A percentile compares a stretch with the other conserved stretches of the same genome.
These are phyloP conservation scores for Rhynchospora tenuis DNA, from an alignment of 176 grass and related monocot genomes.

Conservation along the genomic window DNA sequence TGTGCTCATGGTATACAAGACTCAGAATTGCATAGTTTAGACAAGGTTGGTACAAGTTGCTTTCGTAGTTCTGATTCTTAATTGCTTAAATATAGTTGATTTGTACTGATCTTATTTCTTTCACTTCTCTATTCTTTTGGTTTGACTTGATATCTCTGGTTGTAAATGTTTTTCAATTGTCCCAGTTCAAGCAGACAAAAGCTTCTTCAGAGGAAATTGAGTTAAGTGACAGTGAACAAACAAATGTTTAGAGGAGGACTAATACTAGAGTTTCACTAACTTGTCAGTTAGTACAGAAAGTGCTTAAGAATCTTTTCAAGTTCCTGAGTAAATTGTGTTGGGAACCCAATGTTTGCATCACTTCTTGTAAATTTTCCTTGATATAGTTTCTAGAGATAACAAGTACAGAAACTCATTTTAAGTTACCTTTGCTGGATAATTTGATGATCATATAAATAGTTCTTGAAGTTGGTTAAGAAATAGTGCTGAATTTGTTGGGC, in stretches of 20 bases:
- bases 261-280: constrained; percentile 67
- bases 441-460: background rate
- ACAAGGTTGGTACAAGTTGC: too few species aligned
- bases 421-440: background rate
- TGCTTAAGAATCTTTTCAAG: constrained; percentile 76
- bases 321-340: constrained; percentile 31
- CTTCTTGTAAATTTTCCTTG: background rate
- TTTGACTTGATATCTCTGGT: background rate
- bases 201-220: constrained; percentile 6
- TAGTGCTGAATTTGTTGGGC: background rate
- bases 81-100: too few species aligned
- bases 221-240: constrained; percentile 25
- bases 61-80: too few species aligned
- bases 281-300: constrained; percentile 81
- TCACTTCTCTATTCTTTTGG: too few species aligned
- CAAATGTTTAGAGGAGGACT: constrained; percentile 32
- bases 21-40: too few species aligned
- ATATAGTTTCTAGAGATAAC: background rate
- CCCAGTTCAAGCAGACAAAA: constrained; percentile 33
- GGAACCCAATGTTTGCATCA: background rate
- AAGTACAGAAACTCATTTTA: background rate
- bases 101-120: too few species aligned
- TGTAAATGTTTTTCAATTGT: constrained; percentile 41
- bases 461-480: background rate
- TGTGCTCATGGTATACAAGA: background rate